Base-by-base conservation (phyloP, 176 grass and related monocot species). In the Dactylis glomerata region DNA sequence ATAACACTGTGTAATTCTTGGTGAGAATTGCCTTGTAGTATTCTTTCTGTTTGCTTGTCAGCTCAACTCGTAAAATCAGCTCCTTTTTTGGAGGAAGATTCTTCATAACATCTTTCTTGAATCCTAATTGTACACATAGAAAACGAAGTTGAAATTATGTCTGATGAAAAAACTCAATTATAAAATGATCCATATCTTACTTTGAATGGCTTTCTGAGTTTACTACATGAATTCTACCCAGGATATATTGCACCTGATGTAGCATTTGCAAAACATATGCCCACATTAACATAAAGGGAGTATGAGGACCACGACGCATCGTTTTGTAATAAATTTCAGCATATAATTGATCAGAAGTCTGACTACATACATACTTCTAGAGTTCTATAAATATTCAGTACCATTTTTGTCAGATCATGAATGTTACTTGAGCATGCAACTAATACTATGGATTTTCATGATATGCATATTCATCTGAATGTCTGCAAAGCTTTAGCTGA, bases 91-190 rank as follows among this genome's bases (percentile, higher is more conserved):
- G 97, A 84, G 97, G 97, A 74, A 99, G 97, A 64, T 94, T 92
- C 87, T 96, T 96, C 90, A 96, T 96, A 76, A 99, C 97, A 87
- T 99, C 97, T 76, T 99, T 96, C 88, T 99, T 99, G 75, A 99
- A 95, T 83, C 97, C 97, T 99, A 81, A 80, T 83, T 76, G 54
- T 86, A 45, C 52, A 82, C 55, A 85, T 36, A 47, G 19, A 42
- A 17, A 87, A 79, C 8, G 64, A 78, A 33, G 71, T 81, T 81
- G 50, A 58, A 78, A 79, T n/a, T 76, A 59, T 76, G 49, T 32
- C 68, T 58, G 32, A 80, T 41, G 77, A 58, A 77, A 91, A 83
- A 83, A 82, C 37, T 50, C 22, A 23, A 82, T 64, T 51, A 51
- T 2, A 52, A 85, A 3, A 44, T 62, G 37, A 76, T 68, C 11